phyloP scores from a whole-genome alignment of 2,329 filamentous ascomycete genomes.

The Penicillium sp. region DNA sequence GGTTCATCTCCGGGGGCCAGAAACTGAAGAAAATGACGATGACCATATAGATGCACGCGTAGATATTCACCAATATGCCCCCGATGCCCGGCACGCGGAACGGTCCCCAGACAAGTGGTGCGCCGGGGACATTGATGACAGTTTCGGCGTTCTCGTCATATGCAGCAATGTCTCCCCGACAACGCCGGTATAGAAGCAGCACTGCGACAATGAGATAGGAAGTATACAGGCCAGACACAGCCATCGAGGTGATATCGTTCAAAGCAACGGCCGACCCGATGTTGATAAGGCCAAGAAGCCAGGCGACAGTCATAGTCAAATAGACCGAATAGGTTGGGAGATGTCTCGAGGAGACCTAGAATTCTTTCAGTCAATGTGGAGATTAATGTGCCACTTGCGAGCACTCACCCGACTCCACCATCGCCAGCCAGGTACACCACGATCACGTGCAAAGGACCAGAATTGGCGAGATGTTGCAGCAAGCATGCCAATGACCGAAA shows the following conservation, averaged over 20 bases:
- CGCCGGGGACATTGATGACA: conserved; percentile 15
- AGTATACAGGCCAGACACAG: not conserved
- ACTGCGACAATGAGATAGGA: not conserved
- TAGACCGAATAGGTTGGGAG: not conserved
- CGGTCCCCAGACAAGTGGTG: conserved; percentile 25
- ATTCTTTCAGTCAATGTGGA: no score
- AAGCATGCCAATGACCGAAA: no score
- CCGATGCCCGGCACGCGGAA: conserved; percentile 41
- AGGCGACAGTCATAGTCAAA: not conserved
- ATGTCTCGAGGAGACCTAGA: not conserved
- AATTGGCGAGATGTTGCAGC: no score
- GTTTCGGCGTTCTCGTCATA: conserved; percentile 33
- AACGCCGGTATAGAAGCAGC: not conserved
- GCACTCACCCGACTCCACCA: no score
- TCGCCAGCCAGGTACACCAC: no score
- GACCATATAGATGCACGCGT: conserved; percentile 45
- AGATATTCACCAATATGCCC: conserved; percentile 47
- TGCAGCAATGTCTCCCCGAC: not conserved
- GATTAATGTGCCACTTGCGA: no score
- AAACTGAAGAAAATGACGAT: conserved; percentile 51
- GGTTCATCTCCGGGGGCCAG: conserved; percentile 45
- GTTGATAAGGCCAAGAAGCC: not conserved
- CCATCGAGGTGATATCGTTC: not conserved
- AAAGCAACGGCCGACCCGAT: not conserved
- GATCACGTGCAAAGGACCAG: no score